Percentiles rank a stretch among this genome's conserved stretches.
Evolutionary conservation across 352 stramenopile species (phyloP).

Genomic region (Pythium dissotocum): DNA sequence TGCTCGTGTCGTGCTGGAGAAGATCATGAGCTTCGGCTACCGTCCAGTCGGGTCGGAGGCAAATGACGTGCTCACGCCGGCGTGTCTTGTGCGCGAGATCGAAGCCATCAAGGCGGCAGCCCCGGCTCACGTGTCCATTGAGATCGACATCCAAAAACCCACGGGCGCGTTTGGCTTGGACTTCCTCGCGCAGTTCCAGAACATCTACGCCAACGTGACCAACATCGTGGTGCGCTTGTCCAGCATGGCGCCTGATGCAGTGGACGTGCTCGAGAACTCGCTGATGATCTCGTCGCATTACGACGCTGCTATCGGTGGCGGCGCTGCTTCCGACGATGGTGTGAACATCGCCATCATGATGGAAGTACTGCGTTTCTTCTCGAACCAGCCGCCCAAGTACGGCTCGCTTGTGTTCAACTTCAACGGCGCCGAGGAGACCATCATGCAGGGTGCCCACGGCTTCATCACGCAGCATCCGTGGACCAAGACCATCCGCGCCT

Average conservation of each 20-base stretch:
- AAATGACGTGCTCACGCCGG: slow-evolving; percentile 66
- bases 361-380: slow-evolving; percentile 54
- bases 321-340: slow-evolving; percentile 70
- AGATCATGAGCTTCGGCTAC: slow-evolving; percentile 76
- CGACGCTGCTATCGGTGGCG: slow-evolving; percentile 70
- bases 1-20: slow-evolving; percentile 55
- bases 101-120: slow-evolving; percentile 47
- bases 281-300: slow-evolving; percentile 83
- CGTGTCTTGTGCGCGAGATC: slow-evolving; percentile 62
- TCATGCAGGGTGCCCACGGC: slow-evolving; percentile 74
- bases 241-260: slow-evolving; percentile 21
- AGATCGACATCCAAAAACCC: slow-evolving; percentile 67
- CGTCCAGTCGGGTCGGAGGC: slow-evolving; percentile 60
- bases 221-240: slow-evolving; percentile 76
- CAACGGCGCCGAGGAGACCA: slow-evolving; percentile 79
- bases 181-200: slow-evolving; percentile 81
- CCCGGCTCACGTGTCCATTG: slow-evolving; percentile 36
- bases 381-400: slow-evolving; percentile 42
- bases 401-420: slow-evolving; percentile 79
- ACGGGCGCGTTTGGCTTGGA: slow-evolving; percentile 72
- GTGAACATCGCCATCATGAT: slow-evolving; percentile 86
- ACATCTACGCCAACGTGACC: slow-evolving; percentile 85
- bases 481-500: slow-evolving; percentile 65
- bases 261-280: slow-evolving; percentile 43
- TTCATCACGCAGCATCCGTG: slow-evolving; percentile 84